Evolutionary conservation across 2,329 filamentous ascomycete genomes (phyloP), one percentile per base, ranked within the genome.

Genomic region (Pseudomassariella vexata): DNA sequence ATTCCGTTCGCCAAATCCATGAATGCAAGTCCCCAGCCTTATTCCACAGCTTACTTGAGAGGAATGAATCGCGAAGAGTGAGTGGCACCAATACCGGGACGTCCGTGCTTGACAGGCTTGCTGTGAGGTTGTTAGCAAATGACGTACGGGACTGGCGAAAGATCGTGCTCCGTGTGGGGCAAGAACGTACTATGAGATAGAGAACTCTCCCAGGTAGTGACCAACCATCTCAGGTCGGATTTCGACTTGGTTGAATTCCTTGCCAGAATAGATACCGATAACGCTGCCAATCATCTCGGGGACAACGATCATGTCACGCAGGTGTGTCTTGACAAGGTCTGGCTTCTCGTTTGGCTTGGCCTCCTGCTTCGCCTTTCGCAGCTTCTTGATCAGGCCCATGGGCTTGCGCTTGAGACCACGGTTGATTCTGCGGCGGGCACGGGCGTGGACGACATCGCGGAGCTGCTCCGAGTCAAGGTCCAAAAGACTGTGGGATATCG

Each of bases 41-140:
- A 58, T 51, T 49, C 51, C 59, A 57, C 58, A 60, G 60, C 71
- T 80, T 95, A 96, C 80, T 98, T 98, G 70, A 98, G 85, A 70
- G 92, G 92, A 79, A 98, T 98, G 85, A 98, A 98, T 82, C 92
- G 88, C 70, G 92, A 98, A 76, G 90, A 96, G 85, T 98, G 89
- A 57, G 92, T 98, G 62, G 92, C 92, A 94, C 92, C 92, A 63
- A 98, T 98, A 96, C 92, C 92, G 63, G 92, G 92, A 71, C 92
- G 79, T 82, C 92, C 92, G 85, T 98, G 92, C 86, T 96, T 98
- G 83, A 98, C 92, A 62, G 92, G 92, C 76, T 89, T 89, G 86
- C 88, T 94, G 59, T 62, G 24, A 30, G 45, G 36, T 49, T 55
- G 68, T 85, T 65, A 83, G 77, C 45, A 40, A 29, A 20, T 24